Evolutionary conservation across 2,329 filamentous ascomycete species (phyloP).

Genomic region (Xylaria hypoxylon): DNA sequence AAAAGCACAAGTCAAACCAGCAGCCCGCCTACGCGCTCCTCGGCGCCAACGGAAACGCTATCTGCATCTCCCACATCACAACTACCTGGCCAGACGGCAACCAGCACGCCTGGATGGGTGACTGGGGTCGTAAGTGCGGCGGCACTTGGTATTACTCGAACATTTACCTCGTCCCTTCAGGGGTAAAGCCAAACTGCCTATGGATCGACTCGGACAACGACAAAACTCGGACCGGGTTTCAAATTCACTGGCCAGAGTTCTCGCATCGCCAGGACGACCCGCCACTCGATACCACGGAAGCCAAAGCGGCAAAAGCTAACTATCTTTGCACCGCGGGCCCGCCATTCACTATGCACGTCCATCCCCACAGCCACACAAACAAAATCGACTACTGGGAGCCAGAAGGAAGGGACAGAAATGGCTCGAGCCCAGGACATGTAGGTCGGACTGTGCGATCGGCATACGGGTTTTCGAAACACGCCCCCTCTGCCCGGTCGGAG

Average conservation of each 20-base stretch:
- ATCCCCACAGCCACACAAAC: slow-evolving; percentile 34
- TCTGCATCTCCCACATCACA: slow-evolving; percentile 42
- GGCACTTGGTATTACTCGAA: slow-evolving; percentile 45
- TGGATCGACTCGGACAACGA: slow-evolving; percentile 45
- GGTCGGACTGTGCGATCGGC: too few species aligned
- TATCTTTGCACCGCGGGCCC: slow-evolving; percentile 36
- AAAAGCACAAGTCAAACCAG: slow-evolving; percentile 36
- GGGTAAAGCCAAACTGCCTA: slow-evolving; percentile 41
- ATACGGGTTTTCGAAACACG: too few species aligned
- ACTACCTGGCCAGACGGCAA: slow-evolving; percentile 38
- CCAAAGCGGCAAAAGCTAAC: too few species aligned
- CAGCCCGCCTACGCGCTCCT: slow-evolving; percentile 46
- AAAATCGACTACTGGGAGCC: slow-evolving; percentile 34
- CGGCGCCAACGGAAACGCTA: slow-evolving; percentile 43
- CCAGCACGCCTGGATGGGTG: slow-evolving; percentile 43
- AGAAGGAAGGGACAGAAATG: too few species aligned
- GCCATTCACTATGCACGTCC: slow-evolving; percentile 28
- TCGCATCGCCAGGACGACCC: too few species aligned
- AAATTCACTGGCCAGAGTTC: slow-evolving; percentile 50
- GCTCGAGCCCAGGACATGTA: too few species aligned
- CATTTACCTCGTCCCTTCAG: slow-evolving; percentile 30
- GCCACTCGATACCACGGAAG: too few species aligned
- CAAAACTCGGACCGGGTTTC: slow-evolving; percentile 46
- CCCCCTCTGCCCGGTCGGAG: too few species aligned
- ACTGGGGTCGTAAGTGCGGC: slow-evolving; percentile 45